Evolutionary conservation across 2,329 filamentous ascomycete genomes (phyloP), one percentile per base, ranked within the genome.

Genomic region (Aspergillus sp.): DNA sequence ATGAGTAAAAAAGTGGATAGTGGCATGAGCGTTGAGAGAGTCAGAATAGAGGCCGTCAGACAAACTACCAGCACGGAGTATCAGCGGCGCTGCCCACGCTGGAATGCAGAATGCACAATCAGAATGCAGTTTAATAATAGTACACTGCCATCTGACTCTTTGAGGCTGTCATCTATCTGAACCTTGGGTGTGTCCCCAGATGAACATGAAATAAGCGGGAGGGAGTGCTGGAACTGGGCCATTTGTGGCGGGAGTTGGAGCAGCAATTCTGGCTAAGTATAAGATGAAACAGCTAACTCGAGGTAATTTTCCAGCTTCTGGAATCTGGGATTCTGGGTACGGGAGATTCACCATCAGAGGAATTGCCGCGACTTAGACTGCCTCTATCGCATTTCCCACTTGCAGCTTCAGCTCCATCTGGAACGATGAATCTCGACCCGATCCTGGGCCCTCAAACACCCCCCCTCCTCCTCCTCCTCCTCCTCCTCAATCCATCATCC

Each of bases 251-350:
- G 35, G 35, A 37, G 35, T n/a, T 37, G 24, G n/a, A 48, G 9
- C 44, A 43, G 40, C 24, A 48, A n/a, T 33, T n/a, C 14, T 14
- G n/a, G 46, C 27, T 21, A 37, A 37, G 14, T 37, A 15, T 9
- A 58, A 49, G 44, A 51, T 58, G 56, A 58, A 58, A 58, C 56
- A 23, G 15, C 56, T 53, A 58, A 33, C 46, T 21, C 19, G 48
- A 50, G 48, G 48, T 50, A 50, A 50, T 55, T 49, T 54, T 49
- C 39, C 48, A 50, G 46, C n/a, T 17, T 43, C 51, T 45, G 37
- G 56, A 54, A 31, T 31, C 27, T 31, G 27, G 27, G 9, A 31
- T 31, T 31, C 27, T 31, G 27, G 27, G 55, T 55, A 55, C 43
- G 48, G 39, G 24, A 21, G 27, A 24, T 41, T 37, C 19, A 37